phyloP scores from a whole-genome alignment of 2,329 filamentous ascomycete species.

The Talaromyces piceae region DNA sequence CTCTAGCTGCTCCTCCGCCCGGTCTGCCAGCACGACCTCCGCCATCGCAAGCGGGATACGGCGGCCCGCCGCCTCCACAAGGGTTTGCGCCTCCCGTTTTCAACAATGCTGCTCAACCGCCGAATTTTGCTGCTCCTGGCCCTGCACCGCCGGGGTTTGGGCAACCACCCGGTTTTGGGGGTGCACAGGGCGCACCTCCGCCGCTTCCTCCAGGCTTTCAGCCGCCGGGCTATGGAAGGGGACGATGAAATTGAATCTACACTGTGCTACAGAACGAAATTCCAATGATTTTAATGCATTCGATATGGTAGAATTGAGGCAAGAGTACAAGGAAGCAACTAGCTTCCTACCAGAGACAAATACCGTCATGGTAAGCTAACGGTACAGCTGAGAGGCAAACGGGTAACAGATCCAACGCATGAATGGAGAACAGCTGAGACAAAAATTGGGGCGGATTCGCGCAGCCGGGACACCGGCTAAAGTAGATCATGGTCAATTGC shows the following conservation, averaged over 20 bases:
- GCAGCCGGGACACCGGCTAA: too few species aligned
- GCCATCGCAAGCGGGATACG: conserved; percentile 59
- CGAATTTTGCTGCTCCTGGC: conserved; percentile 26
- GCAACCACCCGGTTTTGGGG: conserved; percentile 43
- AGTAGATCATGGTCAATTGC: neutral
- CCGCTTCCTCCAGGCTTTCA: conserved; percentile 38
- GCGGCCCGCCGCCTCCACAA: conserved; percentile 39
- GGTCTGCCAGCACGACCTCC: conserved; percentile 63
- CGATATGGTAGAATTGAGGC: conserved; percentile 1
- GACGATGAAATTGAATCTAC: conserved; percentile 23
- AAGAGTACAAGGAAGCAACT: conserved; percentile 1
- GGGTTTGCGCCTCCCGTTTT: conserved; percentile 35
- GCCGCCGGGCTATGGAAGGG: conserved; percentile 30
- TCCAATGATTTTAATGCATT: neutral
- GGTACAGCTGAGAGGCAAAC: neutral
- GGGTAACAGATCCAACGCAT: neutral
- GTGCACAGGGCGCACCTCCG: conserved; percentile 23
- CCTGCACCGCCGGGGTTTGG: conserved; percentile 46
- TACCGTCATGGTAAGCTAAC: neutral
- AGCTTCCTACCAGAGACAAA: conserved; percentile 3
- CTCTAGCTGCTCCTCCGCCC: conserved; percentile 39
- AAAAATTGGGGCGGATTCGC: neutral
- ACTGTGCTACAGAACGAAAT: neutral
- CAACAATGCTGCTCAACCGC: conserved; percentile 23
- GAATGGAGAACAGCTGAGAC: neutral